Base-by-base conservation (phyloP, 1,284 basidiomycete species). In the Boletus subluridellus region DNA sequence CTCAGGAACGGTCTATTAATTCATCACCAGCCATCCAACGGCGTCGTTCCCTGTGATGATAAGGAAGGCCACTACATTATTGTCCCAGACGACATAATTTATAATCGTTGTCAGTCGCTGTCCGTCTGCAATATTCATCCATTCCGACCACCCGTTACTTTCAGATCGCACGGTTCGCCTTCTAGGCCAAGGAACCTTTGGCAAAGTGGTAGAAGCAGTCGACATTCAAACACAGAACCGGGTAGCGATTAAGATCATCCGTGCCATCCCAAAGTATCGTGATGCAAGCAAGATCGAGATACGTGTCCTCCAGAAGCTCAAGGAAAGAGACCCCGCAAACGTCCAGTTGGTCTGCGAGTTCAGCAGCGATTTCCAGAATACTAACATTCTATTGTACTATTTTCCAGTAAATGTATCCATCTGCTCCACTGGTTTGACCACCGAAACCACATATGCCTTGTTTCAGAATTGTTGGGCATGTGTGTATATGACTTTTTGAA, bases 211-310 rank as follows among this genome's bases (percentile, higher is more conserved):
- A 55, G 94, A 98, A 73, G 95, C 95, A 39, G 76, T 90, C 68
- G 94, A 98, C 77, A 85, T 85, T 39, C 82, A 89, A 64, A 88
- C 83, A 56, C 86, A 87, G 65, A 82, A 80, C 66, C 83, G 86
- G 69, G 96, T 99, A 28, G 97, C 97, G 45, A 95, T 99, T 80
- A 99, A 99, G 83, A 95, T 99, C 64, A 99, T 99, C 67, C 87
- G 95, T 52, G 92, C 93, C 37, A 94, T 98, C 49, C 94, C 92
- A 58, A 97, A 98, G 77, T 97, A 98, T 72, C 90, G 97, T 54
- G 97, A 99, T 75, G 97, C 97, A 10, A 96, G 94, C 75, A 97
- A 95, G 79, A 98, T 99, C 65, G 97, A 99, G 78, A 91, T 99
- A 65, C 86, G 95, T 53, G 97, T 99, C 26, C 83, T 99, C 45